phyloP scores from a whole-genome alignment of 2,329 filamentous ascomycete species.

The Leptosphaerulina australis region DNA sequence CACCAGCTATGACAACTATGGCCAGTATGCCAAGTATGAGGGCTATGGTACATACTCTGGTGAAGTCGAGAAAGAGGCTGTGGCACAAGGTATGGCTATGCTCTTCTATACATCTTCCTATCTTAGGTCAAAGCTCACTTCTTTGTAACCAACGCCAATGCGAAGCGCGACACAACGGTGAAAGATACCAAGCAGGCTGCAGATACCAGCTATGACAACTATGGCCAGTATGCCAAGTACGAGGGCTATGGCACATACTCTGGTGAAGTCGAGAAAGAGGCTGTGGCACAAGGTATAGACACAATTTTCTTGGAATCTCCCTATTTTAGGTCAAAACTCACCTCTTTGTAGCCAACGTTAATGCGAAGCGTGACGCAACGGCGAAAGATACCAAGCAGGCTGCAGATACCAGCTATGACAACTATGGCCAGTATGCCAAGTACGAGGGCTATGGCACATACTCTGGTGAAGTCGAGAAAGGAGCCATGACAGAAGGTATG shows the following conservation, averaged over 20 bases:
- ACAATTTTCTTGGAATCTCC: not conserved
- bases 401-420: slow-evolving; percentile 5
- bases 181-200: not conserved
- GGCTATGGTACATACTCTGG: not conserved
- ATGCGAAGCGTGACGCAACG: slow-evolving; percentile 9
- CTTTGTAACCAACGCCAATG: not conserved
- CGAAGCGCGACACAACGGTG: slow-evolving; percentile 7
- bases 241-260: not conserved
- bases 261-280: not conserved
- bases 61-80: slow-evolving; percentile 1
- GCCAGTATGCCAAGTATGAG: slow-evolving; percentile 2
- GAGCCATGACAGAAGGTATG: slow-evolving; percentile 1
- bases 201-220: slow-evolving; percentile 6
- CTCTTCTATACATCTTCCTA: too few relatives aligned
- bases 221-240: slow-evolving; percentile 6
- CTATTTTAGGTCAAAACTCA: not conserved
- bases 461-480: not conserved
- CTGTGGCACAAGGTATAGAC: not conserved
- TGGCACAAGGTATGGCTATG: not conserved
- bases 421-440: not conserved
- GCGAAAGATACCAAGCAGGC: not conserved
- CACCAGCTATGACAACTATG: slow-evolving; percentile 4
- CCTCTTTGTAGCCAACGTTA: not conserved
- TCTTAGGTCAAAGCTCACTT: not conserved
- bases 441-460: slow-evolving; percentile 4